Base-by-base conservation (phyloP, 2,329 filamentous ascomycete genomes). In the Chrysoporthe deuterocubensis region DNA sequence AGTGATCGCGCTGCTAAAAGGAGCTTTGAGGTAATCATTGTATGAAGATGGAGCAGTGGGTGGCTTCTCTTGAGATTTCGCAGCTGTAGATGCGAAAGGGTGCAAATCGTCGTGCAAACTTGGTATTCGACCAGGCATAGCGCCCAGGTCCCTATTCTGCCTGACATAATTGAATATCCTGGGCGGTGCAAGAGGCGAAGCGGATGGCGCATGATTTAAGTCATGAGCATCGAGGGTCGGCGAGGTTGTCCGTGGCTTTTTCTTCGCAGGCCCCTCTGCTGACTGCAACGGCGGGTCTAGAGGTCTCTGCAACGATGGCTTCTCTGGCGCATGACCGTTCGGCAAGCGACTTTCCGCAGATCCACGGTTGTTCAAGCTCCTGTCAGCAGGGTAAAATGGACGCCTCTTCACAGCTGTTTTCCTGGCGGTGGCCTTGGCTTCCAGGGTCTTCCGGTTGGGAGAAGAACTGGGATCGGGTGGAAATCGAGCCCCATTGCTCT, bases 361-460 rank as follows among this genome's bases (percentile, higher is more conserved):
- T 21, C 43, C 43, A 40, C 40, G 34, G 14, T 57, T 43, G 46
- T 48, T 65, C 14, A 44, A 16, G 34, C 43, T 57, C 61, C 52
- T 40, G 42, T 67, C 59, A 7, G 52, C 57, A 21, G 64, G 52
- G 34, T 46, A 26, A 48, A 69, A 56, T 34, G 62, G 59, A 21
- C 54, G 62, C 58, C 63, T 69, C 21, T 52, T 48, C 9, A 59
- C 46, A 56, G 63, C 62, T 21, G 68, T 63, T 37, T 70, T 70
- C n/a, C 68, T 68, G n/a, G 66, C 66, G 18, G 68, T 70, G 42
- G 64, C 46, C 58, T 70, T 68, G 3, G 66, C 62, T 43, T 68
- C 66, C 34, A 70, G 58, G 40, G 58, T 64, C 26, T 70, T 70
- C 18, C 68, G 68, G 37, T 14, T 50, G 40, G 61, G 46, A 6